phyloP scores from a whole-genome alignment of 192 early-diverging fungal genomes.

The Coemansia sp. region DNA sequence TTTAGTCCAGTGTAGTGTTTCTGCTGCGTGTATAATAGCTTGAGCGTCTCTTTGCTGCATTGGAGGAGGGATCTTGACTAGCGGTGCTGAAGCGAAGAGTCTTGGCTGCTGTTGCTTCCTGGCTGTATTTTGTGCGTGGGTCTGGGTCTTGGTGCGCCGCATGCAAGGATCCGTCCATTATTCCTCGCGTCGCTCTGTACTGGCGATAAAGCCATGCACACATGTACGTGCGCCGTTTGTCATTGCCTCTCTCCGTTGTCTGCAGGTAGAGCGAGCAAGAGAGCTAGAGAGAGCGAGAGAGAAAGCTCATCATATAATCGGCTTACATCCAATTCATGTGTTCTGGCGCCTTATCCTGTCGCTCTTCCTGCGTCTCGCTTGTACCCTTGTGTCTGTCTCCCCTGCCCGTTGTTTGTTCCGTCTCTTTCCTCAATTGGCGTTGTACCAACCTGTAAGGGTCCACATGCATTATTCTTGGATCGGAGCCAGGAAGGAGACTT shows the following conservation, averaged over 20 bases:
- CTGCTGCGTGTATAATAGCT: conserved; percentile 1
- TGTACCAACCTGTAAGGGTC: conserved; percentile 7
- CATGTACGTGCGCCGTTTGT: neutral
- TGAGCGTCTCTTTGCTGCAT: neutral
- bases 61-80: neutral
- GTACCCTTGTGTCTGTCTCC: neutral
- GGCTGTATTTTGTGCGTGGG: neutral
- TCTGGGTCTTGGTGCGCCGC: conserved; percentile 1
- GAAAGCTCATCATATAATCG: neutral
- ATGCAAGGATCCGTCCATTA: conserved; percentile 4
- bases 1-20: conserved; percentile 1
- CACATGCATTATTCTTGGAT: neutral
- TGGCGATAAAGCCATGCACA: neutral
- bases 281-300: too few relatives aligned
- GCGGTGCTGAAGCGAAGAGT: neutral
- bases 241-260: neutral
- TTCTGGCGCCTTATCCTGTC: neutral
- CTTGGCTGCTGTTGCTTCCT: neutral
- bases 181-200: neutral
- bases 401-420: conserved; percentile 1
- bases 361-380: neutral
- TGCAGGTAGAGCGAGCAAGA: neutral
- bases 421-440: neutral
- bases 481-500: neutral
- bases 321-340: neutral